phyloP scores from a whole-genome alignment of 352 stramenopile genomes.

The Phytopythium boreale region DNA sequence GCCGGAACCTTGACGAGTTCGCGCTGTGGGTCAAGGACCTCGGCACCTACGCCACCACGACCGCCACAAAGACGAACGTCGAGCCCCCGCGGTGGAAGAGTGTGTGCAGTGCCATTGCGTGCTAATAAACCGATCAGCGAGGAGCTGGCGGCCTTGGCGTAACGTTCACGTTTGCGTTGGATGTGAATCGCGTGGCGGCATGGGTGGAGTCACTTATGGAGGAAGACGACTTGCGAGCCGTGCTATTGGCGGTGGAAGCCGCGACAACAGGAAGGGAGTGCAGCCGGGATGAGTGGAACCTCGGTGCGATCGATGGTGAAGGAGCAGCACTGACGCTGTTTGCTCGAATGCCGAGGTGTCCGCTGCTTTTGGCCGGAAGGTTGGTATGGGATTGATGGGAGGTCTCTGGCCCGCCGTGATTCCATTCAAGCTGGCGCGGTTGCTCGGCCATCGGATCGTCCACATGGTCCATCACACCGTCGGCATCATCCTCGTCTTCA shows the following conservation, averaged over 20 bases:
- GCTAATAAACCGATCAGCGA: constrained; percentile 19
- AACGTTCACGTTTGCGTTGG: neutral
- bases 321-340: neutral
- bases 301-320: neutral
- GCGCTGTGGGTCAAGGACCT: constrained; percentile 76
- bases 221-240: neutral
- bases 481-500: neutral
- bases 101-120: constrained; percentile 60
- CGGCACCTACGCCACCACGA: constrained; percentile 62
- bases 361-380: neutral
- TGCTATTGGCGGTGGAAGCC: neutral
- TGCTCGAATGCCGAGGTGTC: neutral
- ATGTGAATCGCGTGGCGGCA: neutral
- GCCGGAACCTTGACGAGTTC: constrained; percentile 69
- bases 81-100: constrained; percentile 71
- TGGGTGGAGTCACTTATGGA: neutral
- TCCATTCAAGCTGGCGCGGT: neutral
- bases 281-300: neutral
- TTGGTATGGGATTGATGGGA: neutral
- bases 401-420: neutral
- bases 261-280: neutral
- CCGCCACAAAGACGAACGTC: constrained; percentile 48
- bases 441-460: neutral
- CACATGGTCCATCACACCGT: neutral
- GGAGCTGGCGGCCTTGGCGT: constrained; percentile 1